Base-by-base conservation (phyloP, 2,329 filamentous ascomycete species). In the Phaeosphaeria sp. region DNA sequence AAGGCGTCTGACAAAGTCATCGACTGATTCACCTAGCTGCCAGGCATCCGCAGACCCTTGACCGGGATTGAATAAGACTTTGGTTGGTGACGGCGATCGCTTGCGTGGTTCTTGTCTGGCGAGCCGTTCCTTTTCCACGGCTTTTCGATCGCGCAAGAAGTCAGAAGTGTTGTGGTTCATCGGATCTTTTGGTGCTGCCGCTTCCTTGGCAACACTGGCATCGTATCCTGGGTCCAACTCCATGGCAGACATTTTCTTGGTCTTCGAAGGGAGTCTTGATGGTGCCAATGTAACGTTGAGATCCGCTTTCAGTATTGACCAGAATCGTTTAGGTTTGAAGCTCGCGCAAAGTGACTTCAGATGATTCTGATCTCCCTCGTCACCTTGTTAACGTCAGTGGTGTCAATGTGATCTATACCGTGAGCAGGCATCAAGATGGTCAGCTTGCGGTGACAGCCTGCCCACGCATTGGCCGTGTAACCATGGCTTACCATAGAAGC, bases 1-100 rank as follows among this genome's bases (percentile, higher is more conserved):
- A 0, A 93, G 80, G 8, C 91, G 87, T 8, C 78, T 58, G 2
- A 95, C 76, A 66, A 96, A 96, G 1, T 84, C 82, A 7, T 85
- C 76, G 1, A 90, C 77, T 0, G 84, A 84, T 71, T 93, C 91
- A 1, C 79, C 79, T 25, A 88, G 80, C 72, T 90, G 89, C 80
- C 89, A 87, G 24, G 85, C 87, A 60, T 69, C 74, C 0, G 74
- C 52, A 1, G 81, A 56, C 33, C 84, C 86, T 55, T 86, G 81
- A 63, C 87, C 87, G 1, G 83, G 82, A 68, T 91, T 91, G 76
- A 67, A 61, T 2, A 72, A 56, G 22, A 22, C 21, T 33, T 45
- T n/a, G 18, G 55, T 48, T 45, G 59, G 58, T n/a, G 59, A 59
- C 20, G 44, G 17, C 8, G 54, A 57, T 30, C 57, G 51, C 49